Evolutionary conservation across 805 yeast genomes (phyloP).

Genomic region (Lipomyces starkeyi): DNA sequence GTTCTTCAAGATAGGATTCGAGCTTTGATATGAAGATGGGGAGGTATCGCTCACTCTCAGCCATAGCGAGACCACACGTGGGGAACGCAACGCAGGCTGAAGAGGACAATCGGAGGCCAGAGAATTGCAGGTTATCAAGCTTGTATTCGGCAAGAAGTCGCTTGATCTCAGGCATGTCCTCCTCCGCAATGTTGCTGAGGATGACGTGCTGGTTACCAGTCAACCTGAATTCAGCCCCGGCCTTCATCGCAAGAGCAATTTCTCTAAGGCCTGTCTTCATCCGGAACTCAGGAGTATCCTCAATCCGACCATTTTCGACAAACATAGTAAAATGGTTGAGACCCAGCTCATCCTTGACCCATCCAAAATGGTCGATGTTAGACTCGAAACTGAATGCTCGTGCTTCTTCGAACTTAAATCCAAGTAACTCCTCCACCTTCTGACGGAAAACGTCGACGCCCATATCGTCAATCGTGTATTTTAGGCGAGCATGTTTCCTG

Average conservation of each 20-base stretch:
- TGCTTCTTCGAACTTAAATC: conserved; percentile 72
- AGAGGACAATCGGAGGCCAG: conserved; percentile 85
- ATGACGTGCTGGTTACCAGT: conserved; percentile 96
- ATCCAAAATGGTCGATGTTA: conserved; percentile 90
- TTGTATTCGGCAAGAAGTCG: conserved; percentile 70
- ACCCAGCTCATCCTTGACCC: conserved; percentile 67
- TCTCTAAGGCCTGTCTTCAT: conserved; percentile 85
- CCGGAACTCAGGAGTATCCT: conserved; percentile 86
- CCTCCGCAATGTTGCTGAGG: conserved; percentile 73
- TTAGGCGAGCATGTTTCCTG: conserved; percentile 96
- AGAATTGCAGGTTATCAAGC: conserved; percentile 80
- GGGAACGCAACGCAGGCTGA: conserved; percentile 99
- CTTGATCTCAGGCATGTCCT: conserved; percentile 67
- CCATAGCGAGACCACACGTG: conserved; percentile 98
- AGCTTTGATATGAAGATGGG: conserved; percentile 82
- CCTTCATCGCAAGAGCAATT: conserved; percentile 71
- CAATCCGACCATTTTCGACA: conserved; percentile 95
- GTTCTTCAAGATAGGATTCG: conserved; percentile 86
- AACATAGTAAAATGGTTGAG: conserved; percentile 90
- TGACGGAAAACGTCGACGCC: conserved; percentile 82
- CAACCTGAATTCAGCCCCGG: conserved; percentile 85
- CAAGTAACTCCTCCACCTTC: conserved; percentile 84
- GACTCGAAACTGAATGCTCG: conserved; percentile 78
- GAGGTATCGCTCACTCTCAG: conserved; percentile 91
- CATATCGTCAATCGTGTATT: conserved; percentile 93